Conservation (phyloP, 331 rosid species). For the Erythrophleum ivorense region DNA sequence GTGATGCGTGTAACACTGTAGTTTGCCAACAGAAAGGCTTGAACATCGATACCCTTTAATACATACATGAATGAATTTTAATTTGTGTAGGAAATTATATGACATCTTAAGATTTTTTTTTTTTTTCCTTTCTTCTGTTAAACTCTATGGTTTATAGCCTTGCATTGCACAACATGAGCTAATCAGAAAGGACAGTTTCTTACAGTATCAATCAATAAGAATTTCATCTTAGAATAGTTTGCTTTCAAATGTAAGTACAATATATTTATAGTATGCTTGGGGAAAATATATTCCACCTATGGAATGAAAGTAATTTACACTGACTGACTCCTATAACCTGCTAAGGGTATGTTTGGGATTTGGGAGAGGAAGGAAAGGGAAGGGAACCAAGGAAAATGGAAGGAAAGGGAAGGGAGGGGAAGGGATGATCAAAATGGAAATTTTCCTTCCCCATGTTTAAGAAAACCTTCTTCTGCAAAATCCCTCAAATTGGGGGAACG, state of each 20-base stretch:
- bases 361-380: neutral
- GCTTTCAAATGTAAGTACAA: neutral
- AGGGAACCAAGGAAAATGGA: neutral
- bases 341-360: neutral
- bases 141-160: neutral
- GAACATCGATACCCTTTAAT: neutral
- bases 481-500: neutral
- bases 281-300: constrained; percentile 1
- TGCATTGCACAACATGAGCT: neutral
- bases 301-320: neutral
- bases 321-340: neutral
- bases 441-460: neutral
- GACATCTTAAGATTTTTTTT: neutral
- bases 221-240: neutral
- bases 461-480: neutral
- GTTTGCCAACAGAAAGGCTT: neutral
- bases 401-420: neutral
- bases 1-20: neutral
- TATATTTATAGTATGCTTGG: neutral
- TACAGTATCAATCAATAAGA: neutral
- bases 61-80: neutral
- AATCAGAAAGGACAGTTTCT: neutral
- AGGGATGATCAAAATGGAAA: neutral
- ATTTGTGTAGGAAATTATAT: constrained; percentile 9
- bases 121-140: neutral